Evolutionary conservation across 73 alveolate species (phyloP), one percentile per base, ranked within the genome.

Genomic region (Paramecium sexaurelia): DNA sequence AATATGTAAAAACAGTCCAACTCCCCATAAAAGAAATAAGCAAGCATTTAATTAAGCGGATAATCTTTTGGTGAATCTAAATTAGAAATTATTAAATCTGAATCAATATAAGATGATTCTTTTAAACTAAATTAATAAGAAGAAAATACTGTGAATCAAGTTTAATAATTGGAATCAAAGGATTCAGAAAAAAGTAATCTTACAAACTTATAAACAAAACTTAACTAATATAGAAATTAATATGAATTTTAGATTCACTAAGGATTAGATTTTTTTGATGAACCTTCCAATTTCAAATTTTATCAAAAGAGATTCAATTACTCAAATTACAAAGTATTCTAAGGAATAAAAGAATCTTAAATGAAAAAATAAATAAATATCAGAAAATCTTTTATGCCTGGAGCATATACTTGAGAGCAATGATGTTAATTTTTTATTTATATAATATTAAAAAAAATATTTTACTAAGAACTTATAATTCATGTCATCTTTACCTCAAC

Each of bases 181-280:
- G 57, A 35, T 15, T 37, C 8, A 13, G 57, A 73, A 33, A 32
- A 4, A 22, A 51, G 5, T 20, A 51, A 17, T 3, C 67, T 51
- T 3, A 15, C 27, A 1, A 15, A 19, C 1, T n/a, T 24, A 20
- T 73, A 73, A 10, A 73, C 5, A 5, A 73, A 73, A 73, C 56
- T 73, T 27, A 41, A 73, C 9, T 19, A 73, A n/a, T 73, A 73
- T 22, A 20, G 57, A 37, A 24, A 73, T 35, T 20, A 29, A 29
- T 33, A 32, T 1, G 19, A 73, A 35, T 41, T 15, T 37, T 73
- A 27, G 9, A 73, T 73, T 11, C 87, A 73, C 35, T 15, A 27
- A 7, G 87, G 87, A n/a, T 24, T 73, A 29, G 87, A 73, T 35
- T 29, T 33, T 15, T 73, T 73, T 73, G 87, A 73, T 35, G 57